Percentiles rank a stretch among this genome's conserved stretches.
These are phyloP conservation scores for Mortierella sp. DNA, from an alignment of 371 early-diverging fungal genomes.

Conservation along the genomic window DNA sequence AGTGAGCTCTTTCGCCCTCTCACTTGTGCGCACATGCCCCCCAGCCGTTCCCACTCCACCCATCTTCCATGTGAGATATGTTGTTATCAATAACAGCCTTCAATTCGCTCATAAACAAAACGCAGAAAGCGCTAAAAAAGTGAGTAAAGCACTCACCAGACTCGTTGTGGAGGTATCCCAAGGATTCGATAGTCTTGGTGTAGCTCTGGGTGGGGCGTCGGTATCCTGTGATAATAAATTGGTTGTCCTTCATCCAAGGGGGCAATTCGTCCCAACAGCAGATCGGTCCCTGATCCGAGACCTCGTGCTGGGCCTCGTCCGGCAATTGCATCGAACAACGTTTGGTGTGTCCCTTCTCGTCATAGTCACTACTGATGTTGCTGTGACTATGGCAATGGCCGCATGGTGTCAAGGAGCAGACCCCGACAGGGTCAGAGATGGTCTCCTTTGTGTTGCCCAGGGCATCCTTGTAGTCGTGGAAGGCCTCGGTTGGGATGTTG, in stretches of 20 bases:
- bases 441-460: neutral
- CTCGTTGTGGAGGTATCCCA: slow-evolving; percentile 92
- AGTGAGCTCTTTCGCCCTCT: neutral
- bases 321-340: slow-evolving; percentile 1
- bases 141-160: slow-evolving; percentile 63
- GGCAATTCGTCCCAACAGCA: slow-evolving; percentile 75
- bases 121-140: neutral
- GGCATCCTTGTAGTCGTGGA: slow-evolving; percentile 13
- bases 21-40: neutral
- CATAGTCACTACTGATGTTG: slow-evolving; percentile 9
- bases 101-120: neutral
- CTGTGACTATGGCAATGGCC: neutral
- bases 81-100: neutral
- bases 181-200: slow-evolving; percentile 73
- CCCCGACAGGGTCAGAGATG: slow-evolving; percentile 18
- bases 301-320: slow-evolving; percentile 14
- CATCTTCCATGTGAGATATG: slow-evolving; percentile 2
- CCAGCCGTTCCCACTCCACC: neutral
- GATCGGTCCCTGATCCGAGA: slow-evolving; percentile 21
- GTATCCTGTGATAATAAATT: slow-evolving; percentile 81
- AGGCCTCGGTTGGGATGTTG: slow-evolving; percentile 1
- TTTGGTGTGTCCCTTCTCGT: slow-evolving; percentile 6
- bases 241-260: slow-evolving; percentile 83
- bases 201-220: slow-evolving; percentile 83
- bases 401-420: slow-evolving; percentile 15